Percentiles rank a stretch among this genome's conserved stretches.
These are phyloP conservation scores for Podospora comata DNA, from an alignment of 495 filamentous ascomycete species.

Conservation along the genomic window DNA sequence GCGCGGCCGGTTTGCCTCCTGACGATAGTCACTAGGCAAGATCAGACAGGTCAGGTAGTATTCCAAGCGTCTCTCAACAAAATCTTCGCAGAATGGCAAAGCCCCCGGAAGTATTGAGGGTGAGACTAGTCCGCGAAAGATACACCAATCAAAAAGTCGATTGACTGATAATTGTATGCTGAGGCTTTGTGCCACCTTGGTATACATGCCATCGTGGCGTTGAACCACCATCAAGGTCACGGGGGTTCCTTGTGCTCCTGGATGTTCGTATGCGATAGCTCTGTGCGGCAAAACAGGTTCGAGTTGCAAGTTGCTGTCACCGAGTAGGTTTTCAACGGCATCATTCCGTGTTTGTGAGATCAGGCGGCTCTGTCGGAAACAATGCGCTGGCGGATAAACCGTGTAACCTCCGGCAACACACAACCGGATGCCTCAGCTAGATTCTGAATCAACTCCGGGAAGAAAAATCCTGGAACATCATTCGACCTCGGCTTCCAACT, in stretches of 20 bases:
- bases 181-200: neutral
- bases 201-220: neutral
- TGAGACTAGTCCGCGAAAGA: neutral
- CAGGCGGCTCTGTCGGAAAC: constrained; percentile 9
- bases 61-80: neutral
- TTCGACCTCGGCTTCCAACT: neutral
- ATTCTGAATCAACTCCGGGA: constrained; percentile 11
- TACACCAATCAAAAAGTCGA: neutral
- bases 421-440: constrained; percentile 14
- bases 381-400: constrained; percentile 11
- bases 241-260: neutral
- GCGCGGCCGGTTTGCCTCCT: neutral
- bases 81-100: neutral
- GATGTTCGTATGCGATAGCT: neutral
- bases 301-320: neutral
- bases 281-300: neutral
- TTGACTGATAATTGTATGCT: neutral
- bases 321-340: neutral
- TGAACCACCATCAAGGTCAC: neutral
- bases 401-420: constrained; percentile 3
- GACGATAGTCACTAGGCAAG: neutral
- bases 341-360: constrained; percentile 4
- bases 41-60: neutral
- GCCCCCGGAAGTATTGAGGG: neutral
- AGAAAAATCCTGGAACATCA: constrained; percentile 13